Evolutionary conservation across 257 asterid genomes (phyloP).

Genomic region (Nicotiana undulata): DNA sequence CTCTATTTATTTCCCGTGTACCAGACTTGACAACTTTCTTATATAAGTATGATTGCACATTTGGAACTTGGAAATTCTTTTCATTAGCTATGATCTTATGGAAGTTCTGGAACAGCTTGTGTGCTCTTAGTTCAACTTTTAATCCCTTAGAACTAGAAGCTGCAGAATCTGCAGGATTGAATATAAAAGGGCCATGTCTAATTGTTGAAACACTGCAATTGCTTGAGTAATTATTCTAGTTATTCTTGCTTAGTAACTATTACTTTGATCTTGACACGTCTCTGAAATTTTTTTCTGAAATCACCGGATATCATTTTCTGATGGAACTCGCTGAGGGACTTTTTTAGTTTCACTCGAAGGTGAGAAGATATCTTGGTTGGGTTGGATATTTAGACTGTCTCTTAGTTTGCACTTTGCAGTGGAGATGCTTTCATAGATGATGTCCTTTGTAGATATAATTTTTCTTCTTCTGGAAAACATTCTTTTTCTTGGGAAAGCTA

Average conservation of each 20-base stretch:
- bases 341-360: too few species aligned
- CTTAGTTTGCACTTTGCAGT: background rate
- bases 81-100: background rate
- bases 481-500: background rate
- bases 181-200: background rate
- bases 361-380: background rate
- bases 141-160: background rate
- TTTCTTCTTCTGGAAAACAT: background rate
- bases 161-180: background rate
- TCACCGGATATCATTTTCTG: background rate
- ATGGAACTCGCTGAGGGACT: background rate
- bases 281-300: background rate
- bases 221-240: background rate
- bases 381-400: background rate
- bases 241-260: background rate
- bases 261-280: background rate
- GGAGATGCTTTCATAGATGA: background rate
- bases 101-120: background rate
- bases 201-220: background rate
- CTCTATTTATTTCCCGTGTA: background rate
- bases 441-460: background rate
- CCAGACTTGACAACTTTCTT: background rate
- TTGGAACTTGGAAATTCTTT: background rate
- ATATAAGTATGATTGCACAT: background rate
- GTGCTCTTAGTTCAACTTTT: background rate